Evolutionary conservation across 1,284 basidiomycete species (phyloP), one percentile per base, ranked within the genome.

Genomic region (Peniophora sp.): DNA sequence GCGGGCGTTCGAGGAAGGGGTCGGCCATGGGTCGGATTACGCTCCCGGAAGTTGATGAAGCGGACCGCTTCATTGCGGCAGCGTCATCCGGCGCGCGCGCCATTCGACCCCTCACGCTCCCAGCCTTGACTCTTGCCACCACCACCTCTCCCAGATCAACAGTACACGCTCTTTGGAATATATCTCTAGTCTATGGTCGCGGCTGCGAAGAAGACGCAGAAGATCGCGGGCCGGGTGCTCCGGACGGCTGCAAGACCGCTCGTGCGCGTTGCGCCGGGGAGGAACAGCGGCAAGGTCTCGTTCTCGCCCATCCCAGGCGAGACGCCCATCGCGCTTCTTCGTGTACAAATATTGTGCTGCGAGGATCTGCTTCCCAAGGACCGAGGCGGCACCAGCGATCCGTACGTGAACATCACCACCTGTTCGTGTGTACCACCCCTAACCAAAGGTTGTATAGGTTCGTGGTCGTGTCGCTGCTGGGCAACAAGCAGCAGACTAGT

Each of bases 401-500:
- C 88, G 87, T 89, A 58, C 62, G 85, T 22, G 39, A 5, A 20
- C 23, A 22, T 45, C 17, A 9, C n/a, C n/a, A n/a, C n/a, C n/a
- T n/a, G n/a, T 45, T 45, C 9, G 43, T 14, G 14, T 45, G 43
- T 24, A 9, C 43, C 14, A 8, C 24, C 32, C 43, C 50, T 52
- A 12, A 52, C 17, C 36, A 37, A 54, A n/a, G n/a, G n/a, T n/a
- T 47, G 23, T 47, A 12, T 61, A 90, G 88, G 1, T 91, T 88
- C 64, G 82, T 92, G 52, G 79, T 81, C 27, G 76, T 88, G 12
- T 79, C 82, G 1, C 66, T 93, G 27, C 72, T 87, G 8, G 75
- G 78, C 34, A 77, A 74, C 3, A 75, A 85, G n/a, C 73, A 81
- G 43, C 78, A 85, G 34, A 96, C 93, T 0, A 81, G 92, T 0